Evolutionary conservation across 2,329 filamentous ascomycete species (phyloP), one percentile per base, ranked within the genome.

Genomic region (Sordariomycetes sp.): DNA sequence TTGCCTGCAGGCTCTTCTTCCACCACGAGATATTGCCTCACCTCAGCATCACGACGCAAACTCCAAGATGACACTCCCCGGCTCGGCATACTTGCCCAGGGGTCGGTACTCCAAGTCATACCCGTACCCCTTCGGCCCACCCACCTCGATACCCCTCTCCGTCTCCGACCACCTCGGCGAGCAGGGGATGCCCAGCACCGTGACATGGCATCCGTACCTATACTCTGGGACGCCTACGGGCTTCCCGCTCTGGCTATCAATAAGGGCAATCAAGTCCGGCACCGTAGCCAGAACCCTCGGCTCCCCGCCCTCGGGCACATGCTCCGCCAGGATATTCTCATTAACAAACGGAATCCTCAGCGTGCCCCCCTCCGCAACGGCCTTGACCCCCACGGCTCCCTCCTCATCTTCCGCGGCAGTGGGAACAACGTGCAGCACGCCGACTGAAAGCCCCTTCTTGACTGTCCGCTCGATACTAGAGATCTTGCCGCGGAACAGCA

Each of bases 371-470:
- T 55, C 54, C 10, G 60, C 61, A 10, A 63, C 53, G 2, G 61
- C 45, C 4, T 36, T 15, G 2, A 36, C 53, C 3, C 35, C 35
- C 7, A 56, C 52, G 13, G 35, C 54, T 2, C 60, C 63, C 20
- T 62, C 60, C 20, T 62, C 61, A 20, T 63, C 62, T 7, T 63
- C 61, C 12, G 59, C 59, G 17, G 63, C 62, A 20, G 64, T 62
- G 10, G 60, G 60, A 10, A 62, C 63, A 36, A 67, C 64, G 42
- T 66, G 61, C 8, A 66, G 69, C 28, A 32, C 54, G 10, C 77
- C 77, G 59, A 77, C 74, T 2, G 74, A 71, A 61, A 78, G 74
- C 4, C 77, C 76, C 64, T 74, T 74, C 62, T 71, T 72, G 17
- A 80, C 63, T 12, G 71, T 66, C 42, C 76, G 67, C 62, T 80